phyloP scores from a whole-genome alignment of 805 yeast species.

The Pichia ethanolica region DNA sequence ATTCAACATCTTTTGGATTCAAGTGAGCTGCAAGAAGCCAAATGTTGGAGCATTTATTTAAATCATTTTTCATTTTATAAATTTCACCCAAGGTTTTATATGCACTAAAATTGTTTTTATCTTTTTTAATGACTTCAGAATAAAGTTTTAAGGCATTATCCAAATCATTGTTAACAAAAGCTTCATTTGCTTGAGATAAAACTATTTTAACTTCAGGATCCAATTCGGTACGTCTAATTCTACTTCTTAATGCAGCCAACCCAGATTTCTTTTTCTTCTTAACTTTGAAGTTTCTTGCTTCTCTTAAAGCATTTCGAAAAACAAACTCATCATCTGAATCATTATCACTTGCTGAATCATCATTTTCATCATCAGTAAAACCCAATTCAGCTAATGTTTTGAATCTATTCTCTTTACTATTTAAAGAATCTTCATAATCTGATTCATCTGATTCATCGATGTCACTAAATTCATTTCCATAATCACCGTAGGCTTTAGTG shows the following conservation, averaged over 20 bases:
- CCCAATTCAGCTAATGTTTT: constrained; percentile 21
- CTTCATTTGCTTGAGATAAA: constrained; percentile 70
- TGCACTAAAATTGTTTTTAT: constrained; percentile 72
- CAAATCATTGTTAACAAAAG: constrained; percentile 60
- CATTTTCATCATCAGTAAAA: constrained; percentile 26
- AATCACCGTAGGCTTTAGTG: too few species aligned
- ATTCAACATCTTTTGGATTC: constrained; percentile 64
- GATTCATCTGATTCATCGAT: constrained; percentile 8
- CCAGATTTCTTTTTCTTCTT: constrained; percentile 29
- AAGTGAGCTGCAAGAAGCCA: constrained; percentile 80
- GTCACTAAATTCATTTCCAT: constrained; percentile 5
- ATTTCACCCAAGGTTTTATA: constrained; percentile 87
- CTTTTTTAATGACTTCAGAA: constrained; percentile 66
- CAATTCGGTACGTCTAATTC: constrained; percentile 36
- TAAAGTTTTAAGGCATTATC: constrained; percentile 53
- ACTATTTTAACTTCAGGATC: constrained; percentile 68
- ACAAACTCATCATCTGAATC: constrained; percentile 37
- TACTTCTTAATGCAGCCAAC: constrained; percentile 31
- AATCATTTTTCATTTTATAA: constrained; percentile 55
- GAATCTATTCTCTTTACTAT: constrained; percentile 13
- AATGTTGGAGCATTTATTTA: constrained; percentile 66
- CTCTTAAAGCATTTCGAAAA: constrained; percentile 58
- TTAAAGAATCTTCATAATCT: constrained; percentile 15
- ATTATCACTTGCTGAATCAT: constrained; percentile 23
- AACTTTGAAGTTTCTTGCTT: constrained; percentile 56